Conservation (phyloP, 192 early-diverging fungal species). For the Irineochytrium annulatum region DNA sequence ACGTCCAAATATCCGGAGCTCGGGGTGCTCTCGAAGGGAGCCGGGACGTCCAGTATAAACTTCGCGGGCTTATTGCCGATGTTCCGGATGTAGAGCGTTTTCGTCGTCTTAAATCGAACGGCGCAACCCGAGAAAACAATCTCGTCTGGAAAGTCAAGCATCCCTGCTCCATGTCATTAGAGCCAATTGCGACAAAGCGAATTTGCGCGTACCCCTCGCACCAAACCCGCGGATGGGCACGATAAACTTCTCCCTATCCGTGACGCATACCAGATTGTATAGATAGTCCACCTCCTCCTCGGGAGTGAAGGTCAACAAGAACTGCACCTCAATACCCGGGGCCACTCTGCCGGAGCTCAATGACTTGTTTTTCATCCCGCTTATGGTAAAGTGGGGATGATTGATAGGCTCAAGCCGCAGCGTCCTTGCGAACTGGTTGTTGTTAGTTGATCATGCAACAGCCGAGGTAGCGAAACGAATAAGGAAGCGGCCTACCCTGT, state of each 20-base stretch:
- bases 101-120: conserved; percentile 34
- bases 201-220: conserved; percentile 36
- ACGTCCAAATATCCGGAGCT: conserved; percentile 35
- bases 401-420: conserved; percentile 50
- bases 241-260: conserved; percentile 57
- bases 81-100: conserved; percentile 52
- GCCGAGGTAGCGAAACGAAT: background rate
- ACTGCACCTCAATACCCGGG: conserved; percentile 58
- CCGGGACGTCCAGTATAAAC: conserved; percentile 30
- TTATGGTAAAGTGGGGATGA: conserved; percentile 41
- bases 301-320: conserved; percentile 50
- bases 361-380: conserved; percentile 33
- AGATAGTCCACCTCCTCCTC: conserved; percentile 51
- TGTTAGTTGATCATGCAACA: conserved; percentile 2
- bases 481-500: conserved; percentile 41
- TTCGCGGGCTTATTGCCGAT: conserved; percentile 49
- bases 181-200: background rate
- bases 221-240: conserved; percentile 52
- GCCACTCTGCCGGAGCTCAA: conserved; percentile 52
- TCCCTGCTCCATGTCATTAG: conserved; percentile 25
- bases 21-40: conserved; percentile 43
- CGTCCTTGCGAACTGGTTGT: conserved; percentile 41
- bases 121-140: conserved; percentile 43
- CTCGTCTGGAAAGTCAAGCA: conserved; percentile 55
- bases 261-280: conserved; percentile 51